Percentiles rank a stretch among this genome's conserved stretches.
Evolutionary conservation across 1,284 basidiomycete genomes (phyloP).

Genomic region (Peniophora sp.): DNA sequence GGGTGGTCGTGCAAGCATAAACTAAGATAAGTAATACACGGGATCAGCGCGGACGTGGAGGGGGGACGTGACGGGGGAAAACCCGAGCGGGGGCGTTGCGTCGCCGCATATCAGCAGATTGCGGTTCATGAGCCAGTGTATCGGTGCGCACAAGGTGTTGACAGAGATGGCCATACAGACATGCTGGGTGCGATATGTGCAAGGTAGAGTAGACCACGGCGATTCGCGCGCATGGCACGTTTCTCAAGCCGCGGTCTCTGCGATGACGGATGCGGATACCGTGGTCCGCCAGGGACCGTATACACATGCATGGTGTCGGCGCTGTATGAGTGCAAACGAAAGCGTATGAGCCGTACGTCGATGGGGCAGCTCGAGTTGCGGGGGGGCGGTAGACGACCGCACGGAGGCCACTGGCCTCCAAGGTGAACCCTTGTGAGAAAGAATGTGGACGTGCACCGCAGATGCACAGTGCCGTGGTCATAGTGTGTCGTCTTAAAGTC

Average conservation of each 20-base stretch:
- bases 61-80: slow-evolving; percentile 2
- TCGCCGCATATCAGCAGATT: slow-evolving; percentile 11
- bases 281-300: slow-evolving; percentile 24
- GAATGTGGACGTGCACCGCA: slow-evolving; percentile 18
- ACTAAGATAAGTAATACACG: slow-evolving; percentile 13
- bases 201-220: slow-evolving; percentile 41
- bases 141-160: slow-evolving; percentile 40
- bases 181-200: slow-evolving; percentile 36
- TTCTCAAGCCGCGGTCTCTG: slow-evolving; percentile 51
- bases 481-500: background rate
- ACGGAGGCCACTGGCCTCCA: slow-evolving; percentile 5
- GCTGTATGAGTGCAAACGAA: background rate
- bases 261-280: slow-evolving; percentile 29
- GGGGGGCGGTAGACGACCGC: slow-evolving; percentile 1
- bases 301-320: slow-evolving; percentile 2
- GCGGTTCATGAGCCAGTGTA: slow-evolving; percentile 47
- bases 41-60: slow-evolving; percentile 13
- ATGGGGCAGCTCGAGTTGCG: slow-evolving; percentile 1
- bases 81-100: slow-evolving; percentile 7
- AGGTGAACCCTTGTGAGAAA: slow-evolving; percentile 11
- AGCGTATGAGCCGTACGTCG: slow-evolving; percentile 1
- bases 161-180: slow-evolving; percentile 40
- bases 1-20: slow-evolving; percentile 13
- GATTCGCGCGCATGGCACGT: slow-evolving; percentile 38
- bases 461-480: slow-evolving; percentile 17